phyloP scores from a whole-genome alignment of 2,329 filamentous ascomycete species.

The Pestalotiopsis sp. region DNA sequence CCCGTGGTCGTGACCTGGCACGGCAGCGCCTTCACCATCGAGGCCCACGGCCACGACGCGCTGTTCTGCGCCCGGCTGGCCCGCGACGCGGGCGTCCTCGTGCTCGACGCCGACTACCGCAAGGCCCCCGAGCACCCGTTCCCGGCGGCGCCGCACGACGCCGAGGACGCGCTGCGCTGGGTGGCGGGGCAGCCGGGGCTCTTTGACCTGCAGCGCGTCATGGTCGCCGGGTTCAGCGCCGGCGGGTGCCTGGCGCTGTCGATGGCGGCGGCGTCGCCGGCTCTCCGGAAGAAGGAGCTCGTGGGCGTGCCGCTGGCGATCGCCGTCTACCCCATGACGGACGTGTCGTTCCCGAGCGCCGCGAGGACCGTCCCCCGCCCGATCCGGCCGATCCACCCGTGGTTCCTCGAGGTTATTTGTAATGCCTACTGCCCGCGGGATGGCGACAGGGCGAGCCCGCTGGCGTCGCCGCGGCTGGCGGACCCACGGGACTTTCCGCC shows the following conservation, averaged over 20 bases:
- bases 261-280: background rate
- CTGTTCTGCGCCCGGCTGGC: constrained; percentile 18
- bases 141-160: constrained; percentile 35
- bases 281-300: background rate
- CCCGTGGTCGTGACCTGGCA: constrained; percentile 20
- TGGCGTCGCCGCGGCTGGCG: background rate
- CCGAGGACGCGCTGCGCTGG: constrained; percentile 4
- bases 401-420: background rate
- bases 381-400: background rate
- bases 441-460: background rate
- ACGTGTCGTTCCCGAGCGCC: background rate
- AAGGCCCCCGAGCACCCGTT: constrained; percentile 52
- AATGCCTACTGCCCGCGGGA: background rate
- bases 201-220: background rate
- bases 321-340: background rate
- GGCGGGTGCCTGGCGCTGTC: background rate
- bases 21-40: constrained; percentile 19
- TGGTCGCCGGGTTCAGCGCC: background rate
- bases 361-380: background rate
- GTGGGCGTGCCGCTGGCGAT: background rate
- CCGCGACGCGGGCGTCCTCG: background rate
- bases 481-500: background rate
- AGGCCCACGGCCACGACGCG: constrained; percentile 14
- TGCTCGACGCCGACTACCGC: constrained; percentile 37
- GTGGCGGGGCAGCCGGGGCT: background rate